Conservation (phyloP, 2,329 filamentous ascomycete genomes). For the Aureobasidium sp. region DNA sequence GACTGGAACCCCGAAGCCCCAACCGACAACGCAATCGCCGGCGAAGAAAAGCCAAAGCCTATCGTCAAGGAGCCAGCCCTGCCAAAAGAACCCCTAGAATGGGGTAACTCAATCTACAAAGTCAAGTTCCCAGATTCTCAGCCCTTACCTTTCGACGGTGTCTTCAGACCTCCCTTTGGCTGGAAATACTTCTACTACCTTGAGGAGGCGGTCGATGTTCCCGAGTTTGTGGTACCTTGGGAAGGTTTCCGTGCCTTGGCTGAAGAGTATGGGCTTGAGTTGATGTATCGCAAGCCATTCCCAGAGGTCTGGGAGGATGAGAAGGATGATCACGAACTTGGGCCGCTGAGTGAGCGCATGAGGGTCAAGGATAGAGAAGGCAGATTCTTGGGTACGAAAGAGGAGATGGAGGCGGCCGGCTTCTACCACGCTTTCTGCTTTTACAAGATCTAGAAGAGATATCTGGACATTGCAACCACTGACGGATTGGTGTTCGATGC, state of each 20-base stretch:
- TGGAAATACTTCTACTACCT: conserved; percentile 99
- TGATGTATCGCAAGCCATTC: conserved; percentile 95
- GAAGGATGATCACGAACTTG: conserved; percentile 84
- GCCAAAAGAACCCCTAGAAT: conserved; percentile 68
- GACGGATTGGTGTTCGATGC: too few relatives aligned
- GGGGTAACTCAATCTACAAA: conserved; percentile 94
- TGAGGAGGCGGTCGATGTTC: conserved; percentile 95
- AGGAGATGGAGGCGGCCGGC: conserved; percentile 91
- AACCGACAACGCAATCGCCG: conserved; percentile 37
- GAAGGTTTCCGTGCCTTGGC: conserved; percentile 96
- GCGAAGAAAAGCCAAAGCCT: conserved; percentile 26
- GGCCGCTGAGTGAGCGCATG: conserved; percentile 93
- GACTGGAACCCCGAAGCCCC: conserved; percentile 38
- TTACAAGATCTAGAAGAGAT: conserved; percentile 83
- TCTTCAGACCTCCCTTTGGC: conserved; percentile 94
- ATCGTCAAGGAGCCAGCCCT: conserved; percentile 28
- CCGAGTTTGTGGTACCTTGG: conserved; percentile 99
- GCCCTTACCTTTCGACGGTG: conserved; percentile 74
- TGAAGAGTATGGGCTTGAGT: conserved; percentile 95
- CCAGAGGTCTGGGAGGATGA: conserved; percentile 92
- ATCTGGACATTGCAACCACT: too few relatives aligned
- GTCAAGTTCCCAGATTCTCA: conserved; percentile 84
- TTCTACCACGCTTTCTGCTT: conserved; percentile 98
- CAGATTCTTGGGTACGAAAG: conserved; percentile 75
- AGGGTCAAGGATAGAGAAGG: conserved; percentile 80